Base-by-base conservation (phyloP, 2,329 filamentous ascomycete genomes). In the Colletotrichum sp. region DNA sequence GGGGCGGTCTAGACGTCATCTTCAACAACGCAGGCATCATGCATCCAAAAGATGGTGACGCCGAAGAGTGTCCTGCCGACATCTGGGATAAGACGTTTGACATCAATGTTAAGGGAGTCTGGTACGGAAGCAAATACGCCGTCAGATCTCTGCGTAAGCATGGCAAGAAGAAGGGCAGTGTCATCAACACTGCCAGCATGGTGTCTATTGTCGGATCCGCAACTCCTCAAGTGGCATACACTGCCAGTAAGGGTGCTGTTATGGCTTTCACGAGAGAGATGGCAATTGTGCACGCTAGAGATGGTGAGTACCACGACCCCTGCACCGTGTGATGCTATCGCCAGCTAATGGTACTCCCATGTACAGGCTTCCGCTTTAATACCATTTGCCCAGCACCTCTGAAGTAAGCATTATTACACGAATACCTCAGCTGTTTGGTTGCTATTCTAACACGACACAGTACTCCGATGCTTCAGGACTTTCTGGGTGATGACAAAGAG, bases 1-100 rank as follows among this genome's bases (percentile, higher is more conserved):
- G 95, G 94, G 96, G 96, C 81, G 96, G 96, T 52, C 86, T 96
- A 3, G 96, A 98, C 84, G 89, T 98, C 82, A 95, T 98, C 81
- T 98, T 98, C 93, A 98, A 98, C 92, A 98, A 98, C 84, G 96
- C 96, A 28, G 96, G 96, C 71, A 98, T 98, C 85, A 98, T 98
- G 96, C 96, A 98, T 87, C 93, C 92, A 60, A 89, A 94, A 71
- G 94, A 96, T 84, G 93, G 91, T 82, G 93, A 95, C 85, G 95
- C 96, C 64, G 88, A 98, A 83, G 91, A 94, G 84, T 98, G 96
- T 2, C 93, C 95, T 65, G 95, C 98, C 87, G 92, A 92, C 80
- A 96, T 98, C 88, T 98, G 96, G 96, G 95, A 98, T 81, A 88
- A 98, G 79, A 98, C 96, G 5, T 95, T 98, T 77, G 93, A 92